phyloP scores from a whole-genome alignment of 73 alveolate genomes.

The Paramecium sexaurelia region DNA sequence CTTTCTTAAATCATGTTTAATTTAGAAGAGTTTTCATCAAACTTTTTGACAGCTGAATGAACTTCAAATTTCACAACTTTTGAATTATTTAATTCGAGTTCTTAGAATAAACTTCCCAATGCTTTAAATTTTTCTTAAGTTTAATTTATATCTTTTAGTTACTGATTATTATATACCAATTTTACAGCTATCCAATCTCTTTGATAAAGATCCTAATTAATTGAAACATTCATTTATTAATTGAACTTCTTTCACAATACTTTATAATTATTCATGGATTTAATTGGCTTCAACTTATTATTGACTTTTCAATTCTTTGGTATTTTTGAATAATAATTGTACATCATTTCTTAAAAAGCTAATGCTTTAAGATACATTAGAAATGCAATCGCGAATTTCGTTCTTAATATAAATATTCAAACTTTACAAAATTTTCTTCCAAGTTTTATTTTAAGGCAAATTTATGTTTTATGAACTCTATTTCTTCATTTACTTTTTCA shows the following conservation, averaged over 20 bases:
- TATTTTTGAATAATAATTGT: neutral
- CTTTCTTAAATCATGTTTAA: neutral
- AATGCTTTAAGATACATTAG: neutral
- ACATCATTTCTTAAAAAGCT: constrained; percentile 16
- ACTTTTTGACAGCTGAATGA: neutral
- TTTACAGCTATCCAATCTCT: neutral
- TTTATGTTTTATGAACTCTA: neutral
- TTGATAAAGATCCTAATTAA: neutral
- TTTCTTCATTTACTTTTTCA: neutral
- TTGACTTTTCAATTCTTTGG: neutral
- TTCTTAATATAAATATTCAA: neutral
- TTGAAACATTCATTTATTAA: neutral
- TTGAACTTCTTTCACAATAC: neutral
- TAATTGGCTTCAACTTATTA: neutral
- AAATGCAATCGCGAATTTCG: neutral
- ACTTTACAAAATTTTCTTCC: neutral
- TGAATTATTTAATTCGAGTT: neutral
- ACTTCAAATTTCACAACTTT: neutral
- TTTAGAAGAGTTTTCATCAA: neutral
- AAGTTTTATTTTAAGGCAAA: neutral
- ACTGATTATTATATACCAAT: neutral
- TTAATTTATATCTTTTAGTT: neutral
- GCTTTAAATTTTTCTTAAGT: neutral
- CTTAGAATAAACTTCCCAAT: neutral
- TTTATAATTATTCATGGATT: neutral